These are phyloP conservation scores for Talaromyces amestolkiae DNA, from an alignment of 2,329 filamentous ascomycete genomes.

Conservation along the genomic window DNA sequence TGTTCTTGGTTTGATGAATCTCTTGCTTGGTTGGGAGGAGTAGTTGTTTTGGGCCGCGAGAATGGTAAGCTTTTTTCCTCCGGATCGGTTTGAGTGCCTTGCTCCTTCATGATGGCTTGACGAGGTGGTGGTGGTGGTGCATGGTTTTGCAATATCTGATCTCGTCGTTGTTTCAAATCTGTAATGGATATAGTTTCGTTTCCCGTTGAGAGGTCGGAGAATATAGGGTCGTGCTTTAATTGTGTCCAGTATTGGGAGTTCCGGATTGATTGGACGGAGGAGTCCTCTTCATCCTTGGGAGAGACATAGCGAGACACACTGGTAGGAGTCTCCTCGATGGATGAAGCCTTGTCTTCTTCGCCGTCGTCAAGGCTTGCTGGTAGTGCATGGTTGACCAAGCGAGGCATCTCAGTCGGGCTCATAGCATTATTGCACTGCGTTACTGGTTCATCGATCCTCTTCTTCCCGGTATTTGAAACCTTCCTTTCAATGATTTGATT, in stretches of 20 bases:
- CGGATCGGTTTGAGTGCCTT: constrained; percentile 16
- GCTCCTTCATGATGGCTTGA: constrained; percentile 20
- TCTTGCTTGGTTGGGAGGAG: background rate
- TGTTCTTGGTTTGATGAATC: background rate
- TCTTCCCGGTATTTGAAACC: background rate
- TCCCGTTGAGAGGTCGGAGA: constrained; percentile 45
- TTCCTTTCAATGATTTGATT: background rate
- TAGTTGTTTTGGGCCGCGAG: background rate
- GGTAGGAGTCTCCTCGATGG: constrained; percentile 22
- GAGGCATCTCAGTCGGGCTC: constrained; percentile 23
- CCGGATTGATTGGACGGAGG: constrained; percentile 46
- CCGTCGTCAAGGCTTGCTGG: constrained; percentile 30
- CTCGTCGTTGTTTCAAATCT: constrained; percentile 43
- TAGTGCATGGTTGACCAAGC: constrained; percentile 27
- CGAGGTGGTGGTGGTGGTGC: constrained; percentile 23
- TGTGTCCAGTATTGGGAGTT: constrained; percentile 51
- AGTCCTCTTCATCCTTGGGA: constrained; percentile 43
- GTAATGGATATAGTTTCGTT: constrained; percentile 43
- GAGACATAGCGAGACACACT: constrained; percentile 53
- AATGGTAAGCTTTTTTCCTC: background rate
- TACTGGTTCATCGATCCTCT: background rate
- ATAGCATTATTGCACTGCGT: background rate
- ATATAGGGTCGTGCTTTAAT: constrained; percentile 52
- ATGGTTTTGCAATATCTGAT: constrained; percentile 27
- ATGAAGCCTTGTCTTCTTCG: background rate